Evolutionary conservation across 441 rosid genomes (phyloP).

Genomic region (Breynia disticha): DNA sequence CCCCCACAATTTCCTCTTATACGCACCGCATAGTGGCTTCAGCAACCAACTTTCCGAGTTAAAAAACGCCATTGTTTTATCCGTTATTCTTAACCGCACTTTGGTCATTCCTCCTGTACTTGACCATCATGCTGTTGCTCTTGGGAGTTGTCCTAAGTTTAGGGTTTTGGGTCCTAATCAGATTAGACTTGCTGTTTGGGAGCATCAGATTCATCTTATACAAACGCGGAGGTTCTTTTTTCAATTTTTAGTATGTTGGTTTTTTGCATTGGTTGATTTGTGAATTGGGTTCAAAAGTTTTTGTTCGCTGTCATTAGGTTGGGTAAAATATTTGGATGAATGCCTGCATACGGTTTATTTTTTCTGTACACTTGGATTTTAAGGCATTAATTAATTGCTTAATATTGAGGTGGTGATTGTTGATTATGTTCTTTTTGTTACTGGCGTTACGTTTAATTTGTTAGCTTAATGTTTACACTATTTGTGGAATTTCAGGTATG

Average conservation of each 20-base stretch:
- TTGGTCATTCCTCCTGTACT: slow-evolving; percentile 77
- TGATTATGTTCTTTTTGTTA: neutral
- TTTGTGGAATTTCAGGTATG: slow-evolving; percentile 39
- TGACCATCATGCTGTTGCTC: slow-evolving; percentile 90
- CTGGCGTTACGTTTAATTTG: neutral
- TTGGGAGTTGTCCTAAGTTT: slow-evolving; percentile 96
- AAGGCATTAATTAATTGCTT: too few species aligned
- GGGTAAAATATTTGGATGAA: too few species aligned
- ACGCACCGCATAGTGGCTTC: slow-evolving; percentile 91
- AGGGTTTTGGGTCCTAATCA: slow-evolving; percentile 59
- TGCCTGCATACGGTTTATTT: too few species aligned
- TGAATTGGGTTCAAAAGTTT: too few species aligned
- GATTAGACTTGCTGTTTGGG: slow-evolving; percentile 59
- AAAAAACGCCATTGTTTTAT: slow-evolving; percentile 62
- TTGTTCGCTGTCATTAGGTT: too few species aligned
- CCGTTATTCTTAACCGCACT: slow-evolving; percentile 69
- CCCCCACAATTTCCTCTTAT: slow-evolving; percentile 5
- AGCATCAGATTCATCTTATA: slow-evolving; percentile 55
- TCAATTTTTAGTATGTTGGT: neutral
- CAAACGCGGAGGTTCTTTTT: slow-evolving; percentile 41
- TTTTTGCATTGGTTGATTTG: neutral
- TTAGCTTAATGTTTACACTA: neutral
- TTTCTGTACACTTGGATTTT: too few species aligned
- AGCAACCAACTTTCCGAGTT: slow-evolving; percentile 88
- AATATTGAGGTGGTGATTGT: neutral